A percentile compares a stretch with the other conserved stretches of the same genome.
These are phyloP conservation scores for Cladorrhinum samala DNA, from an alignment of 495 filamentous ascomycete genomes.

Conservation along the genomic window DNA sequence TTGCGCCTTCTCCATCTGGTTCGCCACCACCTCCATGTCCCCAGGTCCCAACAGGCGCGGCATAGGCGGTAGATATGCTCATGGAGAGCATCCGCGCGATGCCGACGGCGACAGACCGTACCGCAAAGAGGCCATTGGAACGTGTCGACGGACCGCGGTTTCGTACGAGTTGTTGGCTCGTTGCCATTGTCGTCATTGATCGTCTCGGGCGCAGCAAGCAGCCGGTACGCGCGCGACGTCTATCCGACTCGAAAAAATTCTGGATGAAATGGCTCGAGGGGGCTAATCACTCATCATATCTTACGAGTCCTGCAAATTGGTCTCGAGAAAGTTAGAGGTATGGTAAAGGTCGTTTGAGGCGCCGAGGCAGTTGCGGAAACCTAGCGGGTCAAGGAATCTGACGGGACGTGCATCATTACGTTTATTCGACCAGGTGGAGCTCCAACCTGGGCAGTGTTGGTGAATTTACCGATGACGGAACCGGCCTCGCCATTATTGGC, in stretches of 20 bases:
- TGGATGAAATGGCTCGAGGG: background rate
- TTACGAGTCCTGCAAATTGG: background rate
- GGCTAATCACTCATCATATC: background rate
- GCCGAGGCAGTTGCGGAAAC: background rate
- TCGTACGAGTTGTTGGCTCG: background rate
- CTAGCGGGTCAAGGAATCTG: background rate
- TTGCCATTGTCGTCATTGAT: constrained; percentile 10
- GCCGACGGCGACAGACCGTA: constrained; percentile 34
- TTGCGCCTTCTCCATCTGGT: constrained; percentile 35
- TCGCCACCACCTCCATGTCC: constrained; percentile 25
- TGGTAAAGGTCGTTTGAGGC: background rate
- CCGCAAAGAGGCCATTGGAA: constrained; percentile 31
- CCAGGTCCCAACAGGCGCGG: constrained; percentile 22
- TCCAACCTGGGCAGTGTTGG: no score
- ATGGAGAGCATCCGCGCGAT: constrained; percentile 34
- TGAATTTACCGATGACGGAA: background rate
- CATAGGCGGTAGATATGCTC: constrained; percentile 30
- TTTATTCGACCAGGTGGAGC: background rate
- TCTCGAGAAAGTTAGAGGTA: background rate
- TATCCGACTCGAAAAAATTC: background rate
- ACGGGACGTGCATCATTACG: background rate
- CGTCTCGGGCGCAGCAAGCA: background rate
- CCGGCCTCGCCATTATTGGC: background rate
- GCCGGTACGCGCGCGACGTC: background rate
- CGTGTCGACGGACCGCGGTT: constrained; percentile 9